These are phyloP conservation scores for Mortierella sp. DNA, from an alignment of 371 early-diverging fungal species.

Conservation along the genomic window DNA sequence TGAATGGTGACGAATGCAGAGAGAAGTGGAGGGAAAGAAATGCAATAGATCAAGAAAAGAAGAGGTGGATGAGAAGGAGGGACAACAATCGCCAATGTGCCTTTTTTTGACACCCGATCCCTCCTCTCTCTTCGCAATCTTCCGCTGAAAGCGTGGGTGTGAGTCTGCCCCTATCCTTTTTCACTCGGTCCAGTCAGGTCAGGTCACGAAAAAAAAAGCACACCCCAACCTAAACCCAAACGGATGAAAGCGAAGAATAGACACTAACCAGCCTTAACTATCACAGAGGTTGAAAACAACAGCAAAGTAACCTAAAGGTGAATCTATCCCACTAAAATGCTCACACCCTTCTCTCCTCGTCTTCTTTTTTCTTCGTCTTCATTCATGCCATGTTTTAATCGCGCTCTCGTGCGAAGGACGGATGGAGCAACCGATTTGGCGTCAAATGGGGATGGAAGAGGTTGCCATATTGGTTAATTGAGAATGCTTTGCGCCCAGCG, in stretches of 20 bases:
- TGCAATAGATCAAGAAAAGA: not conserved
- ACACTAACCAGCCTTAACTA: not conserved
- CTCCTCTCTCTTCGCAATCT: not conserved
- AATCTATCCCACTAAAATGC: conserved; percentile 7
- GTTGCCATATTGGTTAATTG: not conserved
- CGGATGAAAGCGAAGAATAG: not conserved
- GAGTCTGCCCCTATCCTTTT: not conserved
- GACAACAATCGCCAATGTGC: not conserved
- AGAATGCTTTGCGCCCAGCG: not conserved
- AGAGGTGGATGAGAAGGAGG: not conserved
- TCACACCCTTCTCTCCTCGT: not conserved
- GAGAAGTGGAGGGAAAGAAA: not conserved
- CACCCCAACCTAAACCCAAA: not conserved
- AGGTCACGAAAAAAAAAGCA: not conserved
- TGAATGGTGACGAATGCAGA: not conserved
- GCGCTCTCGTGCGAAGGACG: not conserved
- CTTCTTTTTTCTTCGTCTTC: not conserved
- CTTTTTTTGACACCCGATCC: not conserved
- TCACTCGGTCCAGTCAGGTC: not conserved
- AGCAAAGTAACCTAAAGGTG: not conserved
- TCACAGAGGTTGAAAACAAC: not conserved
- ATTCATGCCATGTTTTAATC: not conserved
- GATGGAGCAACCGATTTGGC: conserved; percentile 2
- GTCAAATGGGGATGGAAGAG: not conserved
- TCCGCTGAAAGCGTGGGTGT: not conserved